Conservation (phyloP, 148 eudicot species). For the Vaccinium corymbosum region DNA sequence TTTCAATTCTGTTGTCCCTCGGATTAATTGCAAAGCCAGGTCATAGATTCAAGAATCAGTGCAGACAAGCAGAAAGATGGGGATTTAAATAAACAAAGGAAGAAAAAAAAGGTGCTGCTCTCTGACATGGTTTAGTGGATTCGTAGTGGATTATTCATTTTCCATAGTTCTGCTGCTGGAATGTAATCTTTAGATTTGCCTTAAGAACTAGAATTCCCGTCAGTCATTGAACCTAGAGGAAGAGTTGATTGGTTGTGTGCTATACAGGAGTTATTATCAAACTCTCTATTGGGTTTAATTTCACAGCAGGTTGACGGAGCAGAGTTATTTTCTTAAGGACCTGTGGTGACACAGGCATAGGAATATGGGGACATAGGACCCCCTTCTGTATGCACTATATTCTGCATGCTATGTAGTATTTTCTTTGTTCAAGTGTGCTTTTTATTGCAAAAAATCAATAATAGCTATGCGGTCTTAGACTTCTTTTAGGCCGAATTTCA, state of each 20-base stretch:
- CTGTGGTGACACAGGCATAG: not conserved
- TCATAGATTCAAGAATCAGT: not conserved
- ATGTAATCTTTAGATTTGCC: not conserved
- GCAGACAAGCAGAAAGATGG: not conserved
- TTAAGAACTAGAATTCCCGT: not conserved
- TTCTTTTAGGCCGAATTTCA: not conserved
- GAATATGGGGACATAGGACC: not conserved
- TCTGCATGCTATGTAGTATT: not conserved
- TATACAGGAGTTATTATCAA: not conserved
- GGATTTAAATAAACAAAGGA: not conserved
- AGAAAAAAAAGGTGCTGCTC: not conserved
- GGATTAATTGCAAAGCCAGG: not conserved
- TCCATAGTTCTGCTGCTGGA: not conserved
- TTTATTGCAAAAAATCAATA: not conserved
- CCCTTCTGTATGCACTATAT: not conserved
- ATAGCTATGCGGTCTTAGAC: not conserved
- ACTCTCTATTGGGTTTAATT: too few relatives aligned
- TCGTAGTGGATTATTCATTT: not conserved
- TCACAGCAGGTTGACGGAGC: not conserved
- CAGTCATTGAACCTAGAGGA: not conserved
- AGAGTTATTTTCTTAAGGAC: not conserved
- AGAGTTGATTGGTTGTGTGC: not conserved
- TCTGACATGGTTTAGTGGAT: not conserved
- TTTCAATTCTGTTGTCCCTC: not conserved
- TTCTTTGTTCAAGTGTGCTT: not conserved